Conservation (phyloP, 148 eudicot genomes). For the Salicornia ramosissima region DNA sequence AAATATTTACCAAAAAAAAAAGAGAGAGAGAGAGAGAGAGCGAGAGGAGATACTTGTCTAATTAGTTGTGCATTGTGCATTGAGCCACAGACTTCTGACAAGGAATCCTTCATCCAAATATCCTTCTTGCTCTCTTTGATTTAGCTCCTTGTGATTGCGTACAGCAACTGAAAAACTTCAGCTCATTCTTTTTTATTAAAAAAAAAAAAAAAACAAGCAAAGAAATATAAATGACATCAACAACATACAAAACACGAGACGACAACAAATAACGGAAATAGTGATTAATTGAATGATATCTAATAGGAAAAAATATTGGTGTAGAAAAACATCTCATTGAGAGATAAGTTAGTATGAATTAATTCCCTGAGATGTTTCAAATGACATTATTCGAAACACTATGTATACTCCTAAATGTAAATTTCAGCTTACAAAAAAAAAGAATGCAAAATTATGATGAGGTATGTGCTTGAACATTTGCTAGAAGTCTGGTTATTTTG, state of each 20-base stretch:
- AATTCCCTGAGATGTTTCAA: conserved; percentile 25
- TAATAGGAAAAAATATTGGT: too few relatives aligned
- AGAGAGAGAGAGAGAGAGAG: too few relatives aligned
- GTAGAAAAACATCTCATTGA: conserved; percentile 20
- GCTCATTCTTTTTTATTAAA: too few relatives aligned
- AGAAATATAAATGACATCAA: too few relatives aligned
- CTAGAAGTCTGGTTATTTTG: conserved; percentile 76
- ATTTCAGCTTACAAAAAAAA: conserved; percentile 44
- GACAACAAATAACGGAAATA: too few relatives aligned
- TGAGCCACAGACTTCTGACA: conserved; percentile 90
- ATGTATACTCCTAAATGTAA: conserved; percentile 42
- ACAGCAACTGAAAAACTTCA: too few relatives aligned
- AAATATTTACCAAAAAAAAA: too few relatives aligned
- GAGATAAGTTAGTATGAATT: conserved; percentile 12
- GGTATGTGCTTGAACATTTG: conserved; percentile 72
- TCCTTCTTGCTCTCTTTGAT: conserved; percentile 87
- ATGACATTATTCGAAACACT: conserved; percentile 34
- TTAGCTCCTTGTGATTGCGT: conserved; percentile 63
- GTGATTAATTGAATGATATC: too few relatives aligned
- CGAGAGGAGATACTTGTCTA: conserved; percentile 53
- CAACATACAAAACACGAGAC: too few relatives aligned
- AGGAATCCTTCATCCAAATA: conserved; percentile 91
- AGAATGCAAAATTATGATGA: conserved; percentile 54
- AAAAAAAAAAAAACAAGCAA: too few relatives aligned
- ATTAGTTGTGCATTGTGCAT: conserved; percentile 91